Conservation (phyloP, 2,329 filamentous ascomycete species). For the Aspergillus neotritici region DNA sequence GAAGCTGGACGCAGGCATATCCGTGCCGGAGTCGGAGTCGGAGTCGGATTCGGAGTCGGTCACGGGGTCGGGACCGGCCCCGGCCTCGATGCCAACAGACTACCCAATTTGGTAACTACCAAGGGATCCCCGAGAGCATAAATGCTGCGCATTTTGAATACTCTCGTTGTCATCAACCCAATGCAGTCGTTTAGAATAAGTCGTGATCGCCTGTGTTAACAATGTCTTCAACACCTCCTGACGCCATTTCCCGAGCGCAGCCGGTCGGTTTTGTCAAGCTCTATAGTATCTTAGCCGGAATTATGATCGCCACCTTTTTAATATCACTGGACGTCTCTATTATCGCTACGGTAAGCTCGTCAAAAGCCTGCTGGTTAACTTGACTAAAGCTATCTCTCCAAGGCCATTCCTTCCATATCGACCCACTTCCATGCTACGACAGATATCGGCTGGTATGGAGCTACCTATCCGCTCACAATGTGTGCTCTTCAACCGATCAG, state of each 20-base stretch:
- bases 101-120: not conserved
- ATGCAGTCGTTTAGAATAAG: not conserved
- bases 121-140: slow-evolving; percentile 1
- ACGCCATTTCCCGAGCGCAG: slow-evolving; percentile 2
- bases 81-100: not conserved
- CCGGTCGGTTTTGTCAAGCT: not conserved
- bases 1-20: not conserved
- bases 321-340: slow-evolving; percentile 5
- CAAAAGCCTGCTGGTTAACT: slow-evolving; percentile 1
- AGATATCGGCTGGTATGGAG: slow-evolving; percentile 6
- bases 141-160: slow-evolving; percentile 2
- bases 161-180: not conserved
- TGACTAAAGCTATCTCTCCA: not conserved
- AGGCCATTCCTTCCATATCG: slow-evolving; percentile 6
- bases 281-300: slow-evolving; percentile 1
- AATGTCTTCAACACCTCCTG: slow-evolving; percentile 2
- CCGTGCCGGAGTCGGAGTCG: not conserved
- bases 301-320: slow-evolving; percentile 2
- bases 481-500: slow-evolving; percentile 2
- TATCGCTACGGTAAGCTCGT: slow-evolving; percentile 2
- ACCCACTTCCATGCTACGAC: slow-evolving; percentile 2
- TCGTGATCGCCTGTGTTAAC: not conserved
- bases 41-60: not conserved
- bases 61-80: not conserved
- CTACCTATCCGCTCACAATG: slow-evolving; percentile 6